phyloP scores from a whole-genome alignment of 2,329 filamentous ascomycete genomes.

The Chaetomiaceae sp. region DNA sequence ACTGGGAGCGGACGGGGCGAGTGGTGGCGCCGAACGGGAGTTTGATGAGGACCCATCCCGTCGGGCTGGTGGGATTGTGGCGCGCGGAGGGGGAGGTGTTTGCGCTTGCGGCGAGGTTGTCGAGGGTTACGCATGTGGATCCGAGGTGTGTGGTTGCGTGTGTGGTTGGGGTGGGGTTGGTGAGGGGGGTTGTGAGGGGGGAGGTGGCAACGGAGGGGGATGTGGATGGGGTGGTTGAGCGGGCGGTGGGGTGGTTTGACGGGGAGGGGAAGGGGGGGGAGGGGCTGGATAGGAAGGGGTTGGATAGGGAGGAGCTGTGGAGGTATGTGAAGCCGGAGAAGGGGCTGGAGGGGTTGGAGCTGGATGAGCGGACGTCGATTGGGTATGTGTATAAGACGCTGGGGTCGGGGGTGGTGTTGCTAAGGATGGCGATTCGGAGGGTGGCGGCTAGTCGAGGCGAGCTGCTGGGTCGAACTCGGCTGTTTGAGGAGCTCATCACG shows the following conservation, averaged over 20 bases:
- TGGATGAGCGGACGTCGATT: conserved; percentile 41
- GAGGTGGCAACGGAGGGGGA: conserved; percentile 36
- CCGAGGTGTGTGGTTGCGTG: conserved; percentile 46
- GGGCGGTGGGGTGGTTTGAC: conserved; percentile 34
- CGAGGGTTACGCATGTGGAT: conserved; percentile 44
- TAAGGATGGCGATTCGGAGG: conserved; percentile 39
- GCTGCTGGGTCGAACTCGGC: conserved; percentile 18
- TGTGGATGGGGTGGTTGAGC: conserved; percentile 36
- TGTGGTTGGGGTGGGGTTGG: conserved; percentile 40
- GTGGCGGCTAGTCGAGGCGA: conserved; percentile 15
- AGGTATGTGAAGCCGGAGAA: conserved; percentile 33
- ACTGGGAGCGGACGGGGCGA: conserved; percentile 36
- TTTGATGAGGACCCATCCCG: conserved; percentile 46
- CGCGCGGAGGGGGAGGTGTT: conserved; percentile 39
- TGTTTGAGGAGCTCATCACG: conserved; percentile 44
- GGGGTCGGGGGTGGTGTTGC: conserved; percentile 39
- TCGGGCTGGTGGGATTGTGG: conserved; percentile 42
- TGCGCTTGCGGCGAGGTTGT: conserved; percentile 35
- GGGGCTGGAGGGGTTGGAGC: conserved; percentile 34
- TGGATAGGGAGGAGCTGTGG: conserved; percentile 38
- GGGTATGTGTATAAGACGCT: conserved; percentile 51
- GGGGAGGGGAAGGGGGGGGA: conserved; percentile 14
- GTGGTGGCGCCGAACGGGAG: conserved; percentile 45
- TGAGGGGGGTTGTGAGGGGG: conserved; percentile 40
- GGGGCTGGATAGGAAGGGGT: conserved; percentile 23